Base-by-base conservation (phyloP, 257 asterid genomes). In the Penstemon eatonii region DNA sequence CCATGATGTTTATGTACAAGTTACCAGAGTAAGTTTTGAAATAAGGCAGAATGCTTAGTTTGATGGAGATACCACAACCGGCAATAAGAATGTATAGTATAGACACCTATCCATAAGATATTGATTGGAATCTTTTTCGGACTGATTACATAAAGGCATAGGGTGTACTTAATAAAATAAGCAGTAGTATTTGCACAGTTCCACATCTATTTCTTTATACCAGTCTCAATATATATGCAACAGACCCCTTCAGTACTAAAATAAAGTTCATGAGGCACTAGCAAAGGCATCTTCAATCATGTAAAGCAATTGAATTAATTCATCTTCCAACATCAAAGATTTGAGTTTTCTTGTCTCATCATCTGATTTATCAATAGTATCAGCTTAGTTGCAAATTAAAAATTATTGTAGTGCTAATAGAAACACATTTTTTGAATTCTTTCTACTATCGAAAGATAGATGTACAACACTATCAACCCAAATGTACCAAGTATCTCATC, bases 231-330 rank as follows among this genome's bases (percentile, higher is more conserved):
- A 54, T 15, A 13, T 5, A 15, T 37, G 59, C 15, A 6, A 19
- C 10, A 5, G 33, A 5, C 39, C 37, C 11, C 57, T 44, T 52
- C 54, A 43, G 65, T 45, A 37, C 46, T 43, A 15, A 42, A 42
- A 63, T 15, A 62, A 61, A 40, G 6, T 44, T 57, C 56, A 19
- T 6, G 33, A 56, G 40, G 47, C 66, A 57, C 19, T 47, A 44
- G 4, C 10, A 37, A 57, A 46, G 18, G 12, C 64, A 47, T 19
- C 50, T 41, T 51, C 19, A 39, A 57, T 49, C 39, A 25, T 52
- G 41, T 58, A 36, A 40, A 19, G 4, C 7, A 56, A 25, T 6
- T 51, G 41, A 7, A 67, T 2, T 38, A 10, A 39, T 5, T 8
- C 52, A 58, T 8, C 19, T 5, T 57, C 51, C 46, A 19, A 7